Percentiles rank a stretch among this genome's conserved stretches.
phyloP scores from a whole-genome alignment of 2,329 filamentous ascomycete genomes.

The Elsinoe ampelina region DNA sequence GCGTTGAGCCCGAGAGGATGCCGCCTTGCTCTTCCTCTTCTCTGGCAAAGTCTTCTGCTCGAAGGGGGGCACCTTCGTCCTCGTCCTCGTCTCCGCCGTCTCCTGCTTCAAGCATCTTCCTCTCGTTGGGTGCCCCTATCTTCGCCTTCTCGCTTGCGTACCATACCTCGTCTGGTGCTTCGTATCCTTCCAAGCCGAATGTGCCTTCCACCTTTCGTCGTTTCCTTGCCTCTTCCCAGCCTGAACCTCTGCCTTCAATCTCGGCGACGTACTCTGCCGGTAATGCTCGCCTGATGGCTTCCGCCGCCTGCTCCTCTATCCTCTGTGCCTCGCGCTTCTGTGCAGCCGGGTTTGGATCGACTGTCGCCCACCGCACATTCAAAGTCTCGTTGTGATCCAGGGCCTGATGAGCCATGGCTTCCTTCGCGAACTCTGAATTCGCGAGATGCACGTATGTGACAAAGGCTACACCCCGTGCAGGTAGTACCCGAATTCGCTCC shows the following conservation, averaged over 20 bases:
- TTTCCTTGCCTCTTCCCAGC: constrained; percentile 60
- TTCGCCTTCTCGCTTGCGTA: constrained; percentile 69
- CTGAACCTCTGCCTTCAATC: constrained; percentile 63
- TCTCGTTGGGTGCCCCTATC: constrained; percentile 55
- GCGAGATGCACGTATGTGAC: constrained; percentile 89
- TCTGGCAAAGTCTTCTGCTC: constrained; percentile 38
- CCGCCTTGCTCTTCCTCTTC: constrained; percentile 42
- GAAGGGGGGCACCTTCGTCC: constrained; percentile 21
- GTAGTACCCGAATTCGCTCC: constrained; percentile 77
- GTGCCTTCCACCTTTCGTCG: constrained; percentile 79
- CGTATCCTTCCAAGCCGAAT: constrained; percentile 83
- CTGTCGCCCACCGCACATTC: constrained; percentile 94
- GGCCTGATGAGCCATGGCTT: constrained; percentile 85
- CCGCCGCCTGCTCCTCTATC: constrained; percentile 92
- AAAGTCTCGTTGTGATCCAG: constrained; percentile 86
- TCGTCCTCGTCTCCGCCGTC: constrained; percentile 39
- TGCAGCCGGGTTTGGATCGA: constrained; percentile 89
- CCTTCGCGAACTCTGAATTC: constrained; percentile 74
- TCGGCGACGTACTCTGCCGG: constrained; percentile 88
- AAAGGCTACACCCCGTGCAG: constrained; percentile 82
- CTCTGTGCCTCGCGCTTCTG: constrained; percentile 81
- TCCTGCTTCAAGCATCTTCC: constrained; percentile 50
- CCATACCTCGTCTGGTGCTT: constrained; percentile 89
- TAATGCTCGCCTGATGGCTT: constrained; percentile 78
- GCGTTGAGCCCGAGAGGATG: constrained; percentile 72